phyloP scores from a whole-genome alignment of 805 yeast genomes.

The Nakazawaea wickerhamii region DNA sequence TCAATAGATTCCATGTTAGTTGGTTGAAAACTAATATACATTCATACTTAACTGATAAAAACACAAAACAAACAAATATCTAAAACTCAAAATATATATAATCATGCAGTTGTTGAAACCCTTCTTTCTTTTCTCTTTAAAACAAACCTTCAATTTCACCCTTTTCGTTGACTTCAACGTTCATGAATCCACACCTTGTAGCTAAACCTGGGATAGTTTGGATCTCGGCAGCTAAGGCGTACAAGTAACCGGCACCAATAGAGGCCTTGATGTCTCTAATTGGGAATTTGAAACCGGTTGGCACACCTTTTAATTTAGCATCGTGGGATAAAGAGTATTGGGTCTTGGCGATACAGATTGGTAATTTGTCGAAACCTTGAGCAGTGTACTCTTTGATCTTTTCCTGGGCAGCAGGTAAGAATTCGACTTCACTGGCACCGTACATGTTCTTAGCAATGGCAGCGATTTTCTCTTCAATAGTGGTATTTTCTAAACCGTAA shows the following conservation, averaged over 20 bases:
- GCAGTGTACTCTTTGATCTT: conserved; percentile 76
- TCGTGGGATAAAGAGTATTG: conserved; percentile 96
- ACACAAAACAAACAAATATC: neutral
- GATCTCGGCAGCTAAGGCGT: conserved; percentile 94
- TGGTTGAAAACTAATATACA: conserved; percentile 3
- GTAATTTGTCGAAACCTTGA: conserved; percentile 88
- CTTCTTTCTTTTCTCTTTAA: conserved; percentile 25
- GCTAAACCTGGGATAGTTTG: conserved; percentile 97
- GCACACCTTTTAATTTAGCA: conserved; percentile 89
- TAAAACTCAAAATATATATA: neutral
- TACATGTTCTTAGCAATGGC: conserved; percentile 85
- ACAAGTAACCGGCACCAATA: conserved; percentile 94
- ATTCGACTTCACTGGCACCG: conserved; percentile 83
- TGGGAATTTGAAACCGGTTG: conserved; percentile 89
- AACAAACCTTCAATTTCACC: conserved; percentile 95
- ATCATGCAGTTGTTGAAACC: conserved; percentile 2
- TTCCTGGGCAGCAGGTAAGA: conserved; percentile 72
- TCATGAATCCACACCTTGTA: conserved; percentile 94
- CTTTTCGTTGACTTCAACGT: conserved; percentile 83
- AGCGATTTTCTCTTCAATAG: conserved; percentile 76
- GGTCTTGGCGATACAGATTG: conserved; percentile 95
- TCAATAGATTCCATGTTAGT: neutral
- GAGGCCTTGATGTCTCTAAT: conserved; percentile 91
- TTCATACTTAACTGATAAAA: neutral
- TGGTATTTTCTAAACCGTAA: conserved; percentile 57